These are phyloP conservation scores for Xylariaceae sp. DNA, from an alignment of 2,329 filamentous ascomycete species.

Conservation along the genomic window DNA sequence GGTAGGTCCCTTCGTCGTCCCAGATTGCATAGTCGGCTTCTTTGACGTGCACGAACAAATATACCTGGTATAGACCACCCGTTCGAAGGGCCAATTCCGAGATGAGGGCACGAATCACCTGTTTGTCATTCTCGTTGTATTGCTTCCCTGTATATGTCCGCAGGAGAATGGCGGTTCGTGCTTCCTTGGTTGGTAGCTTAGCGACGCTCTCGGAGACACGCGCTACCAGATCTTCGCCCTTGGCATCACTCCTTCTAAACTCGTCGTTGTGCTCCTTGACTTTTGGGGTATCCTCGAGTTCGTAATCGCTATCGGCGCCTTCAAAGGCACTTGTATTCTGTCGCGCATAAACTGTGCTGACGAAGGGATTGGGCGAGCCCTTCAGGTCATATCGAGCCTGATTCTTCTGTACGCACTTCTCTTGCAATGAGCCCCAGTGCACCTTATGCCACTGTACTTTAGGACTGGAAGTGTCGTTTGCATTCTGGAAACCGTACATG, in stretches of 20 bases:
- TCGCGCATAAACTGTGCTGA: constrained; percentile 36
- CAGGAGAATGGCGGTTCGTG: constrained; percentile 69
- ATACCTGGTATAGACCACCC: constrained; percentile 77
- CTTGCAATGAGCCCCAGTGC: constrained; percentile 68
- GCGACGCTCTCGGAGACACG: constrained; percentile 3
- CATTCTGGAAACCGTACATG: constrained; percentile 55
- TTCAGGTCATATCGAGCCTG: constrained; percentile 55
- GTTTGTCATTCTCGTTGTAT: constrained; percentile 75
- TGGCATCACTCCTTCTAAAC: constrained; percentile 4
- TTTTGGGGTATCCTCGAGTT: constrained; percentile 11
- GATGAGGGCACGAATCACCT: constrained; percentile 74
- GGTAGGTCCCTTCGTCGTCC: constrained; percentile 55
- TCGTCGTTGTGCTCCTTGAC: constrained; percentile 12
- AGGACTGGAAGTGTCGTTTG: constrained; percentile 42
- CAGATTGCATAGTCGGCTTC: constrained; percentile 56
- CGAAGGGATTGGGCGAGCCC: constrained; percentile 40
- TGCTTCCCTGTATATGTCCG: constrained; percentile 71
- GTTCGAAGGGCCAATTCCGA: constrained; percentile 71
- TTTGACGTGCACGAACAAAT: constrained; percentile 76
- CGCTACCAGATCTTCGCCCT: neutral
- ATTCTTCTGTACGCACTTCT: constrained; percentile 63
- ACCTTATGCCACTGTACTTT: constrained; percentile 58
- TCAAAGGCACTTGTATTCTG: constrained; percentile 18
- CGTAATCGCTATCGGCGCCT: constrained; percentile 14
- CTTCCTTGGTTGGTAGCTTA: constrained; percentile 32